Base-by-base conservation (phyloP, 2,329 filamentous ascomycete genomes). In the Macrophomina pseudophaseolina region DNA sequence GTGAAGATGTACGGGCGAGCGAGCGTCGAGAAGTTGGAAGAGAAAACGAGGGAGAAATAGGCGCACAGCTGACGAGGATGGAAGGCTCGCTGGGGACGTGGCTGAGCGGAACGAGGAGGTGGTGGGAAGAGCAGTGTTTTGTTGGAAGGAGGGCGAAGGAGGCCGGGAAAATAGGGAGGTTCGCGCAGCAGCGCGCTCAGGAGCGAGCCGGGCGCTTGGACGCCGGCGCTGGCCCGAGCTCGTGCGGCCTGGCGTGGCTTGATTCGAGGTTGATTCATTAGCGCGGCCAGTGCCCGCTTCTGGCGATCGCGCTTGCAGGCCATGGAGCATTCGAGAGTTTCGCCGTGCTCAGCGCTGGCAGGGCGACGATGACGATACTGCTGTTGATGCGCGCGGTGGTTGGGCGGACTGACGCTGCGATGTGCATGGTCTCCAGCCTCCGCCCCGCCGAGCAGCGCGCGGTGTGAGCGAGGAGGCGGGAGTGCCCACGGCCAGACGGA, bases 41-140 rank as follows among this genome's bases (percentile, higher is more conserved):
- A 70, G 70, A 75, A 75, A 78, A 75, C 71, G 78, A 75, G 76
- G 74, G 75, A 76, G 78, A 74, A 77, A 77, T 71, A 38, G 6
- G 70, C 66, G 69, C 68, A 66, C 64, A 69, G 64, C 53, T 60
- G 69, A 66, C 65, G 67, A 66, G 62, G 66, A 54, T 54, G 59
- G 58, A 44, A 67, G 65, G 65, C 51, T 65, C 63, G 51, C 51
- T 67, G 38, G 69, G 66, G 68, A 66, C 68, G 69, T 67, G 70
- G 68, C 69, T 68, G 69, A 69, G 70, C 59, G 62, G 64, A 68
- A 60, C 63, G 68, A 68, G 49, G 64, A 69, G 67, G 54, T 53
- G 49, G 58, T 46, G 66, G 64, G 49, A 67, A 48, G 38, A 48
- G 56, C 56, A 65, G 64, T 68, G 60, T 66, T 66, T 66, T 66